Evolutionary conservation across 257 asterid genomes (phyloP).

Genomic region (Asclepias syriaca): DNA sequence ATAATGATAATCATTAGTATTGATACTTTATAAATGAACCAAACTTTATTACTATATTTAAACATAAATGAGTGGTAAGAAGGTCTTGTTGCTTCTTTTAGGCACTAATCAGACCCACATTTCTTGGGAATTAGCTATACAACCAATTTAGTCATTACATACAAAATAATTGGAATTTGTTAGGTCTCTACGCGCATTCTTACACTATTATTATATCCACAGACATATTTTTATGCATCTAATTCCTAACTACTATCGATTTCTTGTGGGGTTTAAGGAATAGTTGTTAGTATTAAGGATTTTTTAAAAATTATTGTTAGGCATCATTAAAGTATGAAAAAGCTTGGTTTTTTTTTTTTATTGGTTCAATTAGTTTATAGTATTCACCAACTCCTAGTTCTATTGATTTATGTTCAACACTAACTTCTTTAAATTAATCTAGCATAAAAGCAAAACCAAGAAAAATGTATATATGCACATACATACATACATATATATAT

Average conservation of each 20-base stretch:
- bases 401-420: too few relatives aligned
- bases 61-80: neutral
- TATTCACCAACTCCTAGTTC: neutral
- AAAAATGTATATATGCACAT: neutral
- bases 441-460: neutral
- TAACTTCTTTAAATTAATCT: neutral
- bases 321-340: neutral
- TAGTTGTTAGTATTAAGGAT: too few relatives aligned
- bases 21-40: neutral
- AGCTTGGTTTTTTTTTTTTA: neutral
- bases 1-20: neutral
- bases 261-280: neutral
- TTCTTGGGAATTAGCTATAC: neutral
- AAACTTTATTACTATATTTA: neutral
- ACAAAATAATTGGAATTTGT: neutral
- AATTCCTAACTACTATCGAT: neutral
- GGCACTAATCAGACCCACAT: neutral
- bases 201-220: neutral
- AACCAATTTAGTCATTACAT: neutral
- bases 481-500: too few relatives aligned
- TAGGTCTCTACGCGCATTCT: neutral
- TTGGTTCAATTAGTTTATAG: neutral
- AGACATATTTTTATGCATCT: neutral
- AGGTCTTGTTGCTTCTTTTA: neutral
- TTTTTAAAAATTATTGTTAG: neutral